Evolutionary conservation across 768 basidiomycete species (phyloP).

Genomic region (Mycena rebaudengoi): DNA sequence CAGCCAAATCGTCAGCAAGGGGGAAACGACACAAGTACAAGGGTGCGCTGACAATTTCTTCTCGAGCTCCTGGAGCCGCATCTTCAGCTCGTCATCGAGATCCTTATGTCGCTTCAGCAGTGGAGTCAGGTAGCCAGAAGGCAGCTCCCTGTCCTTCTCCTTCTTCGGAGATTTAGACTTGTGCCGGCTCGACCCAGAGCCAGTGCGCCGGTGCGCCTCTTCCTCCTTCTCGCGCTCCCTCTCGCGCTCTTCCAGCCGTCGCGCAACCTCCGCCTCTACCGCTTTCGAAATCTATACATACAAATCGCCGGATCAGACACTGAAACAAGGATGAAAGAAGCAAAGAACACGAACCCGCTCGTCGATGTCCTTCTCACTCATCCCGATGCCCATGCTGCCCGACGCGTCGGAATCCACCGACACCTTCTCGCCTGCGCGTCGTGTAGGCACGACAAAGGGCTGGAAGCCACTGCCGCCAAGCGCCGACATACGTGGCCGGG

Average conservation of each 20-base stretch:
- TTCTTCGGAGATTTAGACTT: conserved; percentile 46
- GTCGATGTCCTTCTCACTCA: conserved; percentile 79
- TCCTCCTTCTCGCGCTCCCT: conserved; percentile 28
- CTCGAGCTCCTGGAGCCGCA: conserved; percentile 73
- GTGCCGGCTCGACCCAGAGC: conserved; percentile 38
- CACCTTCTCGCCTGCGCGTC: conserved; percentile 6
- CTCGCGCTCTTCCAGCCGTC: conserved; percentile 65
- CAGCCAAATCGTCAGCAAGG: background rate
- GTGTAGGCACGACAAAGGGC: background rate
- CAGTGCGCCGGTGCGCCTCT: too few relatives aligned
- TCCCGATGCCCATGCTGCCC: conserved; percentile 35
- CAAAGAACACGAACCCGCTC: conserved; percentile 60
- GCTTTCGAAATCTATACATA: conserved; percentile 68
- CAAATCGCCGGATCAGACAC: background rate
- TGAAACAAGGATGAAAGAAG: conserved; percentile 5
- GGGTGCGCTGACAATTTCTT: conserved; percentile 67
- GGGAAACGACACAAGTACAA: background rate
- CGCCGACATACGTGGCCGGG: conserved; percentile 2
- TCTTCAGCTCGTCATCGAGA: conserved; percentile 72
- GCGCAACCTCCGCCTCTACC: conserved; percentile 78
- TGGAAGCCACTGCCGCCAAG: conserved; percentile 1
- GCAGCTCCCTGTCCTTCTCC: conserved; percentile 32
- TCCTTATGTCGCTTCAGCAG: conserved; percentile 72
- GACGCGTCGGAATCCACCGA: background rate
- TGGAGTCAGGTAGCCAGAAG: conserved; percentile 67